Conservation (phyloP, 2,329 filamentous ascomycete genomes). For the Trichoderma atroviride region DNA sequence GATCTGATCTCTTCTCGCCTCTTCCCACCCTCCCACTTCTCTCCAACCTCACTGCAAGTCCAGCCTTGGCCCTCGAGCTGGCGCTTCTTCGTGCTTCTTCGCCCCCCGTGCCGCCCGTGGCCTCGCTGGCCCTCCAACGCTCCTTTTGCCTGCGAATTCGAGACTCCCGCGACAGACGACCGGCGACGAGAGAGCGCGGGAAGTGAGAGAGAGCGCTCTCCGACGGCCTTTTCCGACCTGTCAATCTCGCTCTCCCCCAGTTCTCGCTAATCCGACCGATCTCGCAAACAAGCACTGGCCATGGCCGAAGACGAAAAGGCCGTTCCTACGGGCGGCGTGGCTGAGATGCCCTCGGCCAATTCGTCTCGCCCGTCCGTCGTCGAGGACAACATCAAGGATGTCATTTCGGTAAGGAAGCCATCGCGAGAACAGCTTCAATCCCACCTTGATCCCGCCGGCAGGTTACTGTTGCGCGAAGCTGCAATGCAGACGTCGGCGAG, state of each 20-base stretch:
- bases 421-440: neutral
- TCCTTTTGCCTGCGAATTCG: constrained; percentile 3
- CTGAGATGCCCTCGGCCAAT: constrained; percentile 23
- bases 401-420: constrained; percentile 24
- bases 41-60: neutral
- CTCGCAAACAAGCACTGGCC: neutral
- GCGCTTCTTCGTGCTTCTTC: neutral
- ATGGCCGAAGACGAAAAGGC: constrained; percentile 27
- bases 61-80: constrained; percentile 1
- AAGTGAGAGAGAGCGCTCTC: constrained; percentile 8
- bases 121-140: constrained; percentile 18
- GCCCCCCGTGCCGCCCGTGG: constrained; percentile 14
- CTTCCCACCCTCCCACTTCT: neutral
- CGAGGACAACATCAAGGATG: constrained; percentile 23
- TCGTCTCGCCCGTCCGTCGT: constrained; percentile 27
- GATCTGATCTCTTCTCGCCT: neutral
- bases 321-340: constrained; percentile 22
- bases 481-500: neutral
- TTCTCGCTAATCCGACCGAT: constrained; percentile 4
- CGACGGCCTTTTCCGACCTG: constrained; percentile 10
- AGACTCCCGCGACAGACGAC: constrained; percentile 1
- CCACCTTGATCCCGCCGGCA: neutral
- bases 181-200: neutral
- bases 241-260: constrained; percentile 17
- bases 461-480: neutral